Percentiles rank a stretch among this genome's conserved stretches.
phyloP scores from a whole-genome alignment of 1,284 basidiomycete genomes.

The Kwoniella shivajii region DNA sequence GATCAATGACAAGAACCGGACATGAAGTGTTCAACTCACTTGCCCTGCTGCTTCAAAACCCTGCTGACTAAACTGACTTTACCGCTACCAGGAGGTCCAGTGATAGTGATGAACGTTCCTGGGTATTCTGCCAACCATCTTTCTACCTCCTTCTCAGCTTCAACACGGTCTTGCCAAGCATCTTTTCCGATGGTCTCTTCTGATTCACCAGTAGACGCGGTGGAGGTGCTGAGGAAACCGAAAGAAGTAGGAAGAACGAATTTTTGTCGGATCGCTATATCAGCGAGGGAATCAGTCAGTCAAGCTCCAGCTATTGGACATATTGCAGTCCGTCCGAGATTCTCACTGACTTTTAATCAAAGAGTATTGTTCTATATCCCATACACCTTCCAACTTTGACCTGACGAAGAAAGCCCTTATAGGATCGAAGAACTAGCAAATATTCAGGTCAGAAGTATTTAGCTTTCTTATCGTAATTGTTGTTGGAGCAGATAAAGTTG shows the following conservation, averaged over 20 bases:
- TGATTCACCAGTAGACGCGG: constrained; percentile 13
- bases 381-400: constrained; percentile 78
- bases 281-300: background rate
- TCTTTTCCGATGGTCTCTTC: constrained; percentile 46
- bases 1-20: background rate
- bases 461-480: too few relatives aligned
- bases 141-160: constrained; percentile 69
- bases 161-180: constrained; percentile 79
- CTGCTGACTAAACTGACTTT: constrained; percentile 72
- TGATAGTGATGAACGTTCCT: constrained; percentile 66
- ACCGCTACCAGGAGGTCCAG: constrained; percentile 90
- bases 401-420: constrained; percentile 82
- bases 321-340: background rate
- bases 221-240: constrained; percentile 20
- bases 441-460: background rate
- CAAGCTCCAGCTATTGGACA: too few relatives aligned
- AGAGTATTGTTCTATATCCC: constrained; percentile 62
- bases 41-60: constrained; percentile 63
- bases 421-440: constrained; percentile 83
- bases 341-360: constrained; percentile 40
- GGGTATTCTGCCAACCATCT: constrained; percentile 44
- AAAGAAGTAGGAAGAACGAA: constrained; percentile 34
- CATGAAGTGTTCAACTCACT: constrained; percentile 56
- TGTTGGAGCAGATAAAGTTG: too few relatives aligned
- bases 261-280: constrained; percentile 20